Evolutionary conservation across 129 eudicot genomes (phyloP), one percentile per base, ranked within the genome.

Genomic region (Mikania micrantha): DNA sequence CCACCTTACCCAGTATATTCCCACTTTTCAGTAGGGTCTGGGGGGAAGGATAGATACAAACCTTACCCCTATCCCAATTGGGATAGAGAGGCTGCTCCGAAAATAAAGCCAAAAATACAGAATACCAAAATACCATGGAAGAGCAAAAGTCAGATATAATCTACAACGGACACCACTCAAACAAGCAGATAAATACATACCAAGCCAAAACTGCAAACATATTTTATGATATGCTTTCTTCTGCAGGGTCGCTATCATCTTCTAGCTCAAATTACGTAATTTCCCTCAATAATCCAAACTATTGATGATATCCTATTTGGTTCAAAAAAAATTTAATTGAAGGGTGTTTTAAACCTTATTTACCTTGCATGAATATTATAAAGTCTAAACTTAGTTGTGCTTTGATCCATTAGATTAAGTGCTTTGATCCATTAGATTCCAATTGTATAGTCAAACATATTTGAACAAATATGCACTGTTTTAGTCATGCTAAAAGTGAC

Each of bases 141-240:
- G n/a, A n/a, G n/a, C n/a, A n/a, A n/a, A n/a, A n/a, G n/a, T n/a
- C n/a, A n/a, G n/a, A n/a, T n/a, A n/a, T n/a, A n/a, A n/a, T n/a
- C n/a, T n/a, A n/a, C n/a, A n/a, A n/a, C n/a, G n/a, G n/a, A n/a
- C n/a, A n/a, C n/a, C n/a, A n/a, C n/a, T n/a, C n/a, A n/a, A n/a
- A n/a, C n/a, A n/a, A n/a, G n/a, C n/a, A n/a, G n/a, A n/a, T n/a
- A n/a, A n/a, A n/a, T n/a, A n/a, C n/a, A n/a, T 78, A 64, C 65
- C 57, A 65, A 32, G 48, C 68, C 48, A 35, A 68, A 69, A 25
- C 22, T 40, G 22, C 31, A 45, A 28, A 25, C 28, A 36, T 76
- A 35, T 38, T 59, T 40, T 50, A 64, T 47, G 61, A 56, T 34
- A 57, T 71, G 78, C 78, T 73, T 71, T 71, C 44, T 45, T 75